These are phyloP conservation scores for Globisporangium spinosum DNA, from an alignment of 352 stramenopile species.

Conservation along the genomic window DNA sequence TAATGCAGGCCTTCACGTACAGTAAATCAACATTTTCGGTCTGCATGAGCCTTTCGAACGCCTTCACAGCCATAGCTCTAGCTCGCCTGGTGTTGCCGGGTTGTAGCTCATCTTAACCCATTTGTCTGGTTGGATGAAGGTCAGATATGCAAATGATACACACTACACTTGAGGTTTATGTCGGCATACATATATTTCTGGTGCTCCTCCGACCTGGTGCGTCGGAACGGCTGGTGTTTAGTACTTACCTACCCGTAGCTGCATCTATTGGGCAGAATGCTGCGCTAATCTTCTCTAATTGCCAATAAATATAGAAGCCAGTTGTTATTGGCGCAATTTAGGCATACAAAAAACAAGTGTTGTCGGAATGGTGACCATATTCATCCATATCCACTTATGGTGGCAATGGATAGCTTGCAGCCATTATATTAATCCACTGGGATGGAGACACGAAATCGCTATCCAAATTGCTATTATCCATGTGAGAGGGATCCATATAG, in stretches of 20 bases:
- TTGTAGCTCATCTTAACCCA: background rate
- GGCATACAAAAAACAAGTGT: no score
- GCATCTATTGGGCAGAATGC: background rate
- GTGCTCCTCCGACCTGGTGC: background rate
- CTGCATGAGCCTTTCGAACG: background rate
- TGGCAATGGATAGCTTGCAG: no score
- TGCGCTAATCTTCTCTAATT: background rate
- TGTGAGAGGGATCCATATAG: no score
- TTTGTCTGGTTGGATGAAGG: background rate
- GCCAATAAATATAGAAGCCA: no score
- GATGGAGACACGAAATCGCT: no score
- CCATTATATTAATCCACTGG: no score
- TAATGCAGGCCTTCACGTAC: background rate
- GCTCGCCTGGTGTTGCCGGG: background rate
- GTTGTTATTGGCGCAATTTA: no score
- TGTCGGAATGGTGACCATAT: no score
- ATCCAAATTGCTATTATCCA: no score
- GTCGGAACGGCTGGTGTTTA: background rate
- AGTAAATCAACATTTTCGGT: background rate
- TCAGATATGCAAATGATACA: background rate
- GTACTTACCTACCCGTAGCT: background rate
- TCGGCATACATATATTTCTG: background rate
- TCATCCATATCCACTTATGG: no score
- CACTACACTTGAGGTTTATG: background rate
- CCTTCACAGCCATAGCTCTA: background rate